Evolutionary conservation across 2,329 filamentous ascomycete species (phyloP).

Genomic region (Paramyrothecium sp.): DNA sequence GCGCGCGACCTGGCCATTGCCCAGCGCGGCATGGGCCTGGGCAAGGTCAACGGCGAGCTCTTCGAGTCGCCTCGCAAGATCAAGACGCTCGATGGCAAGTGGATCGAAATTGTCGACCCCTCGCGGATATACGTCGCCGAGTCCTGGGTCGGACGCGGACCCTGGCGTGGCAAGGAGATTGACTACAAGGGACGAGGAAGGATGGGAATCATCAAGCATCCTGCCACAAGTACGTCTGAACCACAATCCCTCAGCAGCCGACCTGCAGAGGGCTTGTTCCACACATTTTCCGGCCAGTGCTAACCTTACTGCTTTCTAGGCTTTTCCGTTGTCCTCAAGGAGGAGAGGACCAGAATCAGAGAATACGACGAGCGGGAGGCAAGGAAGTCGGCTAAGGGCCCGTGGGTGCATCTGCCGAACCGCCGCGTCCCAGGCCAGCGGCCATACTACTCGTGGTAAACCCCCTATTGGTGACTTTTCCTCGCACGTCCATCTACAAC

Average conservation of each 20-base stretch:
- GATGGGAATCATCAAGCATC: conserved; percentile 65
- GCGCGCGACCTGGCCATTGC: conserved; percentile 81
- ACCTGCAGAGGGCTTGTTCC: neutral
- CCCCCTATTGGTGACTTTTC: neutral
- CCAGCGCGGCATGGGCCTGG: conserved; percentile 80
- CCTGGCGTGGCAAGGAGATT: conserved; percentile 52
- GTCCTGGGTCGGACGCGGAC: conserved; percentile 85
- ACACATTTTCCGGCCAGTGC: neutral
- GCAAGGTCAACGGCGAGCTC: conserved; percentile 37
- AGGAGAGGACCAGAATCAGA: conserved; percentile 86
- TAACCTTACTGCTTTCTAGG: conserved; percentile 40
- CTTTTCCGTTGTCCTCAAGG: conserved; percentile 81
- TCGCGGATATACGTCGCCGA: conserved; percentile 88
- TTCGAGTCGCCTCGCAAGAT: conserved; percentile 50
- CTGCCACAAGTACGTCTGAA: conserved; percentile 67
- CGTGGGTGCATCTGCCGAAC: conserved; percentile 88
- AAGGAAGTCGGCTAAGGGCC: conserved; percentile 70
- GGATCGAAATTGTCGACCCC: conserved; percentile 68
- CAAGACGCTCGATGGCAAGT: conserved; percentile 71
- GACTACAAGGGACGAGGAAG: conserved; percentile 77
- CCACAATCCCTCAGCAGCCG: neutral
- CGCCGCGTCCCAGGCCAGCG: conserved; percentile 79
- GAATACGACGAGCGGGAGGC: conserved; percentile 74
- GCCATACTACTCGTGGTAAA: conserved; percentile 89
- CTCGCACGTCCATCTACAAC: neutral